Conservation (phyloP, 345 rosid genomes). For the Erysimum cheiranthoides region DNA sequence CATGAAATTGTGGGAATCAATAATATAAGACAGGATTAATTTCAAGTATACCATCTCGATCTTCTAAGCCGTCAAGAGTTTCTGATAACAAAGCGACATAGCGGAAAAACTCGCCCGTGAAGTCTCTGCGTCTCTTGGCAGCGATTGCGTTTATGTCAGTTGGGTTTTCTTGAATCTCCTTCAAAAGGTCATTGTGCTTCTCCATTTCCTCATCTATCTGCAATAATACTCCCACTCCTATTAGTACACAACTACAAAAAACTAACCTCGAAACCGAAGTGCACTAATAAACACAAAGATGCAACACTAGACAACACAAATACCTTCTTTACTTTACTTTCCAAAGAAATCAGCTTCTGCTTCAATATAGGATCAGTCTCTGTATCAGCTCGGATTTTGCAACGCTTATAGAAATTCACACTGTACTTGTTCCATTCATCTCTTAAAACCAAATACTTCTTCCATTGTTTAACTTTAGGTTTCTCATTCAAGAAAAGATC, state of each 20-base stretch:
- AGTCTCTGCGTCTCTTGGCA: slow-evolving; percentile 75
- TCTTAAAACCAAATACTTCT: slow-evolving; percentile 74
- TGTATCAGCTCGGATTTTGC: slow-evolving; percentile 58
- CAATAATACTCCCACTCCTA: slow-evolving; percentile 51
- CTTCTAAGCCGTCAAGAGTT: slow-evolving; percentile 73
- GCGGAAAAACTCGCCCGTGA: slow-evolving; percentile 78
- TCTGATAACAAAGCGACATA: slow-evolving; percentile 71
- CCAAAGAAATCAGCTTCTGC: slow-evolving; percentile 60
- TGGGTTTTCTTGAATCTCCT: slow-evolving; percentile 80
- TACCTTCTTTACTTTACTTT: slow-evolving; percentile 86
- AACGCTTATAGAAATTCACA: slow-evolving; percentile 68
- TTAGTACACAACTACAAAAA: slow-evolving; percentile 42
- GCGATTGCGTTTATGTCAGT: slow-evolving; percentile 80
- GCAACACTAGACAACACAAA: neutral
- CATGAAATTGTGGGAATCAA: neutral
- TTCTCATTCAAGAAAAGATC: slow-evolving; percentile 83
- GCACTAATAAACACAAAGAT: neutral
- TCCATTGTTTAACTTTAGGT: slow-evolving; percentile 80
- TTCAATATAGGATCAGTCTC: slow-evolving; percentile 65
- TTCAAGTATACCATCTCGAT: slow-evolving; percentile 70
- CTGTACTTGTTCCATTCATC: slow-evolving; percentile 88
- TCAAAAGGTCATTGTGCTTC: slow-evolving; percentile 70
- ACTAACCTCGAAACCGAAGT: neutral
- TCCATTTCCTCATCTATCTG: slow-evolving; percentile 98
- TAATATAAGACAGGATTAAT: neutral